phyloP scores from a whole-genome alignment of 805 yeast genomes.

The Candida schatavii region DNA sequence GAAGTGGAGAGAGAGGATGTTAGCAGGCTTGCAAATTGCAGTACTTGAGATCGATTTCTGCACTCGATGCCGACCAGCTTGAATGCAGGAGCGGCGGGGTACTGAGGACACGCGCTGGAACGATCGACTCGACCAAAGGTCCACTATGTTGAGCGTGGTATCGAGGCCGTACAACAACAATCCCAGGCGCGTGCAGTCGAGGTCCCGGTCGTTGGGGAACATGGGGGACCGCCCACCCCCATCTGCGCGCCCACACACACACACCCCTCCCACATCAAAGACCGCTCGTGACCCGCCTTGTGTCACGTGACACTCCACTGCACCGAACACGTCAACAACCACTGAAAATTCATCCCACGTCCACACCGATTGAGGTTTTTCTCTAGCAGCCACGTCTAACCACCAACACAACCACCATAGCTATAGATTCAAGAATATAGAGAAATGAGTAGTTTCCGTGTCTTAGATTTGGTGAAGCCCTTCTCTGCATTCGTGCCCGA shows the following conservation, averaged over 20 bases:
- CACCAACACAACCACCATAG: too few species aligned
- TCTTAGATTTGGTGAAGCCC: conserved; percentile 87
- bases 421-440: too few species aligned
- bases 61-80: too few species aligned
- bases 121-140: neutral
- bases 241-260: neutral
- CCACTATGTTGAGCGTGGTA: neutral
- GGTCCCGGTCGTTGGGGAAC: neutral
- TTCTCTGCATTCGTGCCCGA: conserved; percentile 86
- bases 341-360: neutral
- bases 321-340: conserved; percentile 3
- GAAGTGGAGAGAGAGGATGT: too few species aligned
- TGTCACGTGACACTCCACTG: neutral
- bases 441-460: conserved; percentile 41
- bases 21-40: too few species aligned
- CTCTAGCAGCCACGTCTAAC: too few species aligned
- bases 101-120: too few species aligned
- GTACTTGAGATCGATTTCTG: too few species aligned
- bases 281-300: neutral
- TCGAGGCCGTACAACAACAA: neutral
- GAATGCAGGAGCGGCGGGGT: too few species aligned
- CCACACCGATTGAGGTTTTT: neutral
- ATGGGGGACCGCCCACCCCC: neutral
- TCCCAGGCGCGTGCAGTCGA: neutral
- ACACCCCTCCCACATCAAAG: neutral